These are phyloP conservation scores for Leucaena leucocephala DNA, from an alignment of 306 rosid species.

Conservation along the genomic window DNA sequence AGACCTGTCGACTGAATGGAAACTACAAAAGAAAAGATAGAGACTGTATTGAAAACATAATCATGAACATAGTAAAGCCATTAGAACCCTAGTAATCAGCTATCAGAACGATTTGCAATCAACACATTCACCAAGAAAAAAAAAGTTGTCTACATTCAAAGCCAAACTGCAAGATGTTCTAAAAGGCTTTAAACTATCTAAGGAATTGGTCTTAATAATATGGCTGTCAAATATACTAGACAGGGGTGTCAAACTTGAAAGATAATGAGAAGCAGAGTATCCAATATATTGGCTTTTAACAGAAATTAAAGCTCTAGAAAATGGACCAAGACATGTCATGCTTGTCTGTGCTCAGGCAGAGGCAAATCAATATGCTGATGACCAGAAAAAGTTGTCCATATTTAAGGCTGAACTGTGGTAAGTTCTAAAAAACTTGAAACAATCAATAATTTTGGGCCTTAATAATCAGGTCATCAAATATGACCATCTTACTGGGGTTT, in stretches of 20 bases:
- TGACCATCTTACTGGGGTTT: not conserved
- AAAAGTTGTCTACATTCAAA: not conserved
- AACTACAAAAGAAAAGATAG: constrained; percentile 14
- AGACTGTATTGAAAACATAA: constrained; percentile 7
- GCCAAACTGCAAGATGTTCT: not conserved
- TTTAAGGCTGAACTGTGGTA: not conserved
- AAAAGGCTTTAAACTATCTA: not conserved
- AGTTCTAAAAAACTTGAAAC: not conserved
- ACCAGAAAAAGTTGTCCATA: constrained; percentile 11
- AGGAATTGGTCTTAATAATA: not conserved
- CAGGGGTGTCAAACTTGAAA: not conserved
- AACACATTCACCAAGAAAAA: constrained; percentile 10
- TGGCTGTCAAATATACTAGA: not conserved
- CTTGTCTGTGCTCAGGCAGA: not conserved
- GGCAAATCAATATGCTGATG: not conserved
- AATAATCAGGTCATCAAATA: not conserved
- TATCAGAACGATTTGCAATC: not conserved
- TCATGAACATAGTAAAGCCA: not conserved
- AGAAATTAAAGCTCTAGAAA: not conserved
- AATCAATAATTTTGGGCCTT: not conserved
- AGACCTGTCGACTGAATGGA: not conserved
- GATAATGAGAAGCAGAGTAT: not conserved
- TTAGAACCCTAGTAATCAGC: constrained; percentile 1
- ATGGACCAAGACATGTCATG: not conserved
- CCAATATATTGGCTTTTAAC: not conserved